Base-by-base conservation (phyloP, 2,329 filamentous ascomycete species). In the Epichloe uncinata region DNA sequence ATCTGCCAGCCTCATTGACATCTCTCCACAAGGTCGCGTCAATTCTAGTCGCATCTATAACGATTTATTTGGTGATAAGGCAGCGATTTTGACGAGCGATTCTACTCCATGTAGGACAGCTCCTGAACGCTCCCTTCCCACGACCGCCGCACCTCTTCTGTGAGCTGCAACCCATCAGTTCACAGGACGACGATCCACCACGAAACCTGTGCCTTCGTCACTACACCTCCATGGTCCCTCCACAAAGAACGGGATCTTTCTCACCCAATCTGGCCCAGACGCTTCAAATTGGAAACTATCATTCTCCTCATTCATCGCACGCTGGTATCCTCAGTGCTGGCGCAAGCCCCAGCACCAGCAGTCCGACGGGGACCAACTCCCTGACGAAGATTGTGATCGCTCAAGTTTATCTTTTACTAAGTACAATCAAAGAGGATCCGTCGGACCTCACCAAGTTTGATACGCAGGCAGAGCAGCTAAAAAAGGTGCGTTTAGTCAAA, bases 301-400 rank as follows among this genome's bases (percentile, higher is more conserved):
- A 79, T 63, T 77, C 75, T 54, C 73, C 75, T 47, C 73, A 79
- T 67, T 72, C 73, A 59, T 76, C 77, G 58, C 75, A 79, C 63
- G 62, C 72, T 62, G 73, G 74, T 59, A 69, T 72, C 61, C 67
- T 78, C 63, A 79, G 75, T 72, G 73, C 75, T 72, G 75, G 71
- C 69, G 75, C 76, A 58, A 80, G 75, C 67, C 75, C 76, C 60
- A 78, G 73, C 69, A 78, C 75, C 61, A 78, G 70, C 68, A 81
- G 78, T 68, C 77, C 77, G 63, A 81, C 76, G 61, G 76, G 76
- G 67, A 73, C 71, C 57, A 79, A 69, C 63, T 84, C 83, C 63
- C 76, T 97, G 60, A 85, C 85, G 54, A 96, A 94, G 71, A 93
- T 98, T 67, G 89, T 93, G 60, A 84, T 95, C 62, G 89, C 93